A percentile compares a stretch with the other conserved stretches of the same genome.
These are phyloP conservation scores for Scheffersomyces ergatensis DNA, from an alignment of 805 yeast species.

Conservation along the genomic window DNA sequence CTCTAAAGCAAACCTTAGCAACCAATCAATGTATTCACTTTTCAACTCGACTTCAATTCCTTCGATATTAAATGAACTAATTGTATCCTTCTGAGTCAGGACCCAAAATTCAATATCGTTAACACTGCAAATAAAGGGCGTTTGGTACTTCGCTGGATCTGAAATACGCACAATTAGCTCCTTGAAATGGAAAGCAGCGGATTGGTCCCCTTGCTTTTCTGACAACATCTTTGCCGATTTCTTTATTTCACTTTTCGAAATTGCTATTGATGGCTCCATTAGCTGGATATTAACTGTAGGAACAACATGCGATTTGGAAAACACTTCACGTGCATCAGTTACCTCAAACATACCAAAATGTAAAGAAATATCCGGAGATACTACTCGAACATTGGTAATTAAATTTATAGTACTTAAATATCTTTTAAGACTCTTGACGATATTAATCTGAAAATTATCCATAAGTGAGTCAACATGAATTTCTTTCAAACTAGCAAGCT, in stretches of 20 bases:
- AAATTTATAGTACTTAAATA: background rate
- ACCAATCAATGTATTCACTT: conserved; percentile 19
- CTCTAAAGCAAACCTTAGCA: conserved; percentile 13
- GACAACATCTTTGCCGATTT: background rate
- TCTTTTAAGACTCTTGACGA: conserved; percentile 43
- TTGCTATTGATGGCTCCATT: conserved; percentile 27
- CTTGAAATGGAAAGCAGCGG: conserved; percentile 30
- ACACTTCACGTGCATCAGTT: conserved; percentile 14
- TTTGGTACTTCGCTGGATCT: conserved; percentile 16
- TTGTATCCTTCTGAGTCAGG: conserved; percentile 12
- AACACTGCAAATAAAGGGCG: conserved; percentile 14
- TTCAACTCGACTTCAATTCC: conserved; percentile 15
- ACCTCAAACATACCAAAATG: conserved; percentile 32
- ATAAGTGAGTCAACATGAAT: conserved; percentile 48
- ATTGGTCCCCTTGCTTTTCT: background rate
- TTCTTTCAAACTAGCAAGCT: conserved; percentile 31
- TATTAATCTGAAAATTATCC: conserved; percentile 64
- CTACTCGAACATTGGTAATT: conserved; percentile 43
- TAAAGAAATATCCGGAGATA: conserved; percentile 44
- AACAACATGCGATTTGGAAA: conserved; percentile 24
- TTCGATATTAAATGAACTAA: conserved; percentile 18
- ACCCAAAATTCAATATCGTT: conserved; percentile 38
- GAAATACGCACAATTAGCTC: conserved; percentile 20
- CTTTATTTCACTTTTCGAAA: conserved; percentile 1
- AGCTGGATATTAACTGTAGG: conserved; percentile 28